Percentiles rank a stretch among this genome's conserved stretches.
Conservation (phyloP, 768 basidiomycete species). For the Lentinula boryana region DNA sequence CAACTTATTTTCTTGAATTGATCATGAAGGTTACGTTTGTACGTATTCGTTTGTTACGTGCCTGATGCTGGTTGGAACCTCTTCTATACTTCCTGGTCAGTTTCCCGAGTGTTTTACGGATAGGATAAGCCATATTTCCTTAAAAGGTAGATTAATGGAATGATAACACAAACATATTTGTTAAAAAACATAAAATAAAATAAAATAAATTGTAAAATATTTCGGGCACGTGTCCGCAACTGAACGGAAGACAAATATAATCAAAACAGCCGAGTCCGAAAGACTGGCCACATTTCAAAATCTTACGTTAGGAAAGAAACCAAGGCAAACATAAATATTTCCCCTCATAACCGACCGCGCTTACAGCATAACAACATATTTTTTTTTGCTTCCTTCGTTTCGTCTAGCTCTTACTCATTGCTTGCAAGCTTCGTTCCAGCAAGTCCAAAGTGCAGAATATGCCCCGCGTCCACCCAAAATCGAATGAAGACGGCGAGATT, state of each 20-base stretch:
- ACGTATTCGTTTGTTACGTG: not conserved
- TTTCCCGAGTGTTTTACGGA: too few relatives aligned
- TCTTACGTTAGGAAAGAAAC: slow-evolving; percentile 1
- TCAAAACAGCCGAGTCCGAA: slow-evolving; percentile 2
- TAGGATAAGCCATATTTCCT: too few relatives aligned
- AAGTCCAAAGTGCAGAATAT: not conserved
- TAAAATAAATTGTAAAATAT: too few relatives aligned
- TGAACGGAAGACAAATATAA: not conserved
- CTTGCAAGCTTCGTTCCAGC: not conserved
- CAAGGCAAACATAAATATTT: slow-evolving; percentile 2
- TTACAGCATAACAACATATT: not conserved
- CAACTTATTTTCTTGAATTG: not conserved
- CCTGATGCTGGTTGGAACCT: not conserved
- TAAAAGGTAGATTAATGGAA: too few relatives aligned
- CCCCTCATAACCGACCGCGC: slow-evolving; percentile 1
- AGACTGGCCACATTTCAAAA: slow-evolving; percentile 3
- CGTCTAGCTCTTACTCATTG: not conserved
- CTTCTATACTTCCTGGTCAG: not conserved
- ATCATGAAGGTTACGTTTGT: not conserved
- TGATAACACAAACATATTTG: too few relatives aligned
- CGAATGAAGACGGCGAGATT: not conserved
- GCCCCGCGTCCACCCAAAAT: slow-evolving; percentile 4
- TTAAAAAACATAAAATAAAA: too few relatives aligned
- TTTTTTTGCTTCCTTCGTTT: not conserved
- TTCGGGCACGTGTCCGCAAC: not conserved